Evolutionary conservation across 306 rosid genomes (phyloP), one percentile per base, ranked within the genome.

Genomic region (Vicia sativa): DNA sequence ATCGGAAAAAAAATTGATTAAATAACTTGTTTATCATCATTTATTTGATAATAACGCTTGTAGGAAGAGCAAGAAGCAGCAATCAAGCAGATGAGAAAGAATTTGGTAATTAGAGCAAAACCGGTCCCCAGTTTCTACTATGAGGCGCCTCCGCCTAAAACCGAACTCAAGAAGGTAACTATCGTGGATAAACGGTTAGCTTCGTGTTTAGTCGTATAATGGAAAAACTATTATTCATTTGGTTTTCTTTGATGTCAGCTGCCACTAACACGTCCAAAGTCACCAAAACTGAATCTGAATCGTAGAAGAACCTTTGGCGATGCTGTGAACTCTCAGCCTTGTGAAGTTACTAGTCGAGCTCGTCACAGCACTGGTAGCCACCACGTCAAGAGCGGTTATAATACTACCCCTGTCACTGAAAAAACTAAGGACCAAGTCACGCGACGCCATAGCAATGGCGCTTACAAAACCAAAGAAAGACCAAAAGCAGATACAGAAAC

Each of bases 51-150:
- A 58, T 18, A 74, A 71, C 29, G 15, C 21, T 79, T 15, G 57
- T 78, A 95, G 99, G 99, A 95, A 87, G 99, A 95, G 80, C 89
- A 81, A 80, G 95, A 90, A 62, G 91, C 96, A 74, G 97, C 96
- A 59, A 42, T 95, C 87, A 90, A 85, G 86, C 91, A 80, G 82
- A 76, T 95, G 75, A 87, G 99, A 70, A 95, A 79, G 87, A 75
- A 73, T 64, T 77, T 95, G 90, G 95, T 95, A 67, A 76, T 95
- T 63, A 95, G 82, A 86, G 99, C 99, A 71, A 95, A 90, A 1
- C 97, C 99, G 13, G 91, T 95, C n/a, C 99, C 99, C 13, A 90
- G 74, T 75, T 95, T 95, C 79, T 90, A 90, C 79, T 90, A 95
- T 56, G 88, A 95, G 71, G 88, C 83, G 7, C 97, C 99, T 78